These are phyloP conservation scores for Biscogniauxia marginata DNA, from an alignment of 2,329 filamentous ascomycete species.

Conservation along the genomic window DNA sequence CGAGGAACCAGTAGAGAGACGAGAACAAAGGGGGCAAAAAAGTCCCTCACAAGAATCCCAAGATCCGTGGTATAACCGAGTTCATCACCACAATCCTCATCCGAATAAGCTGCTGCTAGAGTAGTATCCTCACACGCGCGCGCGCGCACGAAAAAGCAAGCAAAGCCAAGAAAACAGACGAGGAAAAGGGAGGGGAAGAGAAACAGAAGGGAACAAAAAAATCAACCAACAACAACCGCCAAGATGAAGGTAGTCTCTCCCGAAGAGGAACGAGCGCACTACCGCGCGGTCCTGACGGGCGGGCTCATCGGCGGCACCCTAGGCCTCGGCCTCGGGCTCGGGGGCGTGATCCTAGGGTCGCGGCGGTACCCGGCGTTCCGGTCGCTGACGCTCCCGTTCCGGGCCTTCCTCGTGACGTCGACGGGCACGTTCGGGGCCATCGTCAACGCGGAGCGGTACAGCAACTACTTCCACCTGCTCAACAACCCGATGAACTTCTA, in stretches of 20 bases:
- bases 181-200: conserved; percentile 1
- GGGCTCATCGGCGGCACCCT: conserved; percentile 70
- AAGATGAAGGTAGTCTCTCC: conserved; percentile 94
- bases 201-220: conserved; percentile 4
- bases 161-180: not conserved
- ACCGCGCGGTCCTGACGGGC: conserved; percentile 75
- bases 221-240: conserved; percentile 22
- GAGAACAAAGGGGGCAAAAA: too few relatives aligned
- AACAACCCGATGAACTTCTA: conserved; percentile 68
- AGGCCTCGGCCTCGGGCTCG: conserved; percentile 66
- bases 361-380: conserved; percentile 76
- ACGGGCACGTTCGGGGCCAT: conserved; percentile 83
- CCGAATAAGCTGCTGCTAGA: too few relatives aligned
- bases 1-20: too few relatives aligned
- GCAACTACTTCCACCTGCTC: conserved; percentile 62
- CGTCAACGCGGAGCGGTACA: conserved; percentile 75
- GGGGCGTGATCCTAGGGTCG: conserved; percentile 66
- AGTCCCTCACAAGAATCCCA: too few relatives aligned
- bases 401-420: conserved; percentile 84
- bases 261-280: conserved; percentile 88
- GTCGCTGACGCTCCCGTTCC: conserved; percentile 82
- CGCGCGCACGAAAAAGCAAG: too few relatives aligned
- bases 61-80: too few relatives aligned
- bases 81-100: too few relatives aligned
- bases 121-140: too few relatives aligned